Evolutionary conservation across 2,329 filamentous ascomycete species (phyloP).

Genomic region (Neonectria ditissima): DNA sequence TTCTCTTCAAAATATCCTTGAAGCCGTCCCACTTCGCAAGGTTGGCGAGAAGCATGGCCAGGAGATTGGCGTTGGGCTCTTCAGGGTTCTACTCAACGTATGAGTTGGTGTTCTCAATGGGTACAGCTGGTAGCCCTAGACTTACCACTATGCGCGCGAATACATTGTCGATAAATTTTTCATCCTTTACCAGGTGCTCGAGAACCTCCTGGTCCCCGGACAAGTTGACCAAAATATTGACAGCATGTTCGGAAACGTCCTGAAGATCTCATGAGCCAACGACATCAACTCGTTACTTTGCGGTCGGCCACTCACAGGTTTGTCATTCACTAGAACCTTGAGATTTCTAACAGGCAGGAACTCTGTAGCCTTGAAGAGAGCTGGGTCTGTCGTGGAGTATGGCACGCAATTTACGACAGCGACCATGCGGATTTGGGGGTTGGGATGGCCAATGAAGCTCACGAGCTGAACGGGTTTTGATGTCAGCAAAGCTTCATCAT

Average conservation of each 20-base stretch:
- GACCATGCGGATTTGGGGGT: slow-evolving; percentile 88
- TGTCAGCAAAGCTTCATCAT: slow-evolving; percentile 20
- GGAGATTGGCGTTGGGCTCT: slow-evolving; percentile 84
- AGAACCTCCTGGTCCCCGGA: slow-evolving; percentile 82
- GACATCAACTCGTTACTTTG: neutral
- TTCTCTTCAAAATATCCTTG: slow-evolving; percentile 74
- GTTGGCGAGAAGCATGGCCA: slow-evolving; percentile 94
- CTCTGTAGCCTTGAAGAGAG: slow-evolving; percentile 85
- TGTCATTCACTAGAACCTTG: slow-evolving; percentile 87
- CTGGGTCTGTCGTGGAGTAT: slow-evolving; percentile 78
- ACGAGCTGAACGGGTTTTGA: slow-evolving; percentile 72
- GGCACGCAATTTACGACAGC: slow-evolving; percentile 89
- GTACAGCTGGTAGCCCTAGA: slow-evolving; percentile 34
- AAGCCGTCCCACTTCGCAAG: slow-evolving; percentile 83
- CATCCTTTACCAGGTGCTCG: slow-evolving; percentile 78
- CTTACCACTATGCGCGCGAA: slow-evolving; percentile 79
- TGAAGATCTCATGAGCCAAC: slow-evolving; percentile 51
- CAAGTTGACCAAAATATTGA: slow-evolving; percentile 91
- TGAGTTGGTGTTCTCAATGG: slow-evolving; percentile 8
- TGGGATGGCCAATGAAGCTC: slow-evolving; percentile 92
- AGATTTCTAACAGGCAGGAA: slow-evolving; percentile 86
- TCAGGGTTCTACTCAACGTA: slow-evolving; percentile 68
- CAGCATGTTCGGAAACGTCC: slow-evolving; percentile 91
- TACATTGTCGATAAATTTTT: slow-evolving; percentile 81
- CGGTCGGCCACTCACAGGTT: slow-evolving; percentile 68